Base-by-base conservation (phyloP, 179 eudicot species). In the Amaranthus tricolor region DNA sequence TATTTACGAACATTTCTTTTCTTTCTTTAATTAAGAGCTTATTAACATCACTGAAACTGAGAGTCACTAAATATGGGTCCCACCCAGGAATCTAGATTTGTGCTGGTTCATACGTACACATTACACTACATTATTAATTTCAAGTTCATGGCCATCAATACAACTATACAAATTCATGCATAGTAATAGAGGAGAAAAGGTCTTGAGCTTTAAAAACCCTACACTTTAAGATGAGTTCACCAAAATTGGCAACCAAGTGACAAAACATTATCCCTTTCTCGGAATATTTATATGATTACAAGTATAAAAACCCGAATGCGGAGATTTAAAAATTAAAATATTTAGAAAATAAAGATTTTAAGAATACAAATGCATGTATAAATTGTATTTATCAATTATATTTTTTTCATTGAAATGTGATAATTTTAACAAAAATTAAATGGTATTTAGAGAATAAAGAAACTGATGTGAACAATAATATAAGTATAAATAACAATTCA, bases 121-220 rank as follows among this genome's bases (percentile, higher is more conserved):
- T 47, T 14, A 43, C 40, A 31, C 31, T 31, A 63, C 67, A 40
- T 40, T 63, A 66, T 50, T 49, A 66, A 66, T 50, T 66, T 49
- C 40, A 48, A 49, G 70, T 51, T 66, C 55, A 20, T 66, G 55
- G 40, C 49, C 70, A 66, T 49, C 40, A 49, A n/a, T 15, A 6
- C 9, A 45, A 11, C 56, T 48, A 43, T 17, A 70, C 20, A 21
- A 40, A 69, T 69, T 51, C 7, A 69, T 52, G 66, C 43, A 75
- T 47, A 48, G 66, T 20, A 57, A 69, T n/a, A 15, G 55, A 9
- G 64, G 15, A 4, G 47, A 70, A 76, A 76, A 70, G 54, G 74
- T 51, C 54, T 61, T 76, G 63, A 76, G 63, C 74, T 70, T 76
- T 69, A 45, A 76, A 76, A 68, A 40, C 68, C 66, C 68, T 74